phyloP scores from a whole-genome alignment of 2,329 filamentous ascomycete species.

The Ciborinia camelliae region DNA sequence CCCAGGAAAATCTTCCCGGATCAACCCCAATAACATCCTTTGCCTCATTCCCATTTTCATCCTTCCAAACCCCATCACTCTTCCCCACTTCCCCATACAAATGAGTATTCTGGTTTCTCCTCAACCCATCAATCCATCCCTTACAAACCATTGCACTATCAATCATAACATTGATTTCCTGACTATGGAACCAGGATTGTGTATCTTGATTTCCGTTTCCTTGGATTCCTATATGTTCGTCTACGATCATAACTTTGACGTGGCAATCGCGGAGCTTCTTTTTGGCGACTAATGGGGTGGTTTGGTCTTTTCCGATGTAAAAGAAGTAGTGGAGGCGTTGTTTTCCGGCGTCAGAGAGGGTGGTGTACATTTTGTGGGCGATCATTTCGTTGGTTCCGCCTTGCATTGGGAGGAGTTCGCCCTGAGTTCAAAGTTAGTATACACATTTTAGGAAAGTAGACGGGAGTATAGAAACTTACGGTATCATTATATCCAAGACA shows the following conservation, averaged over 20 bases:
- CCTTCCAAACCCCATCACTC: constrained; percentile 61
- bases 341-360: constrained; percentile 49
- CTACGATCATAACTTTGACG: constrained; percentile 73
- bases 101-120: constrained; percentile 65
- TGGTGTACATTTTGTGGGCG: constrained; percentile 55
- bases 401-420: constrained; percentile 71
- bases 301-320: constrained; percentile 74
- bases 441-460: fast-evolving
- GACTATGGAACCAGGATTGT: constrained; percentile 73
- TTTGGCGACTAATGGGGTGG: constrained; percentile 60
- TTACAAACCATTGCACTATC: constrained; percentile 60
- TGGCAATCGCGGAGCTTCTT: constrained; percentile 68
- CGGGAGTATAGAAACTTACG: constrained; percentile 37
- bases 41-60: constrained; percentile 46
- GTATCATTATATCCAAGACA: constrained; percentile 78
- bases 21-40: constrained; percentile 51
- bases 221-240: constrained; percentile 65
- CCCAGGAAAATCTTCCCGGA: constrained; percentile 55
- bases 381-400: constrained; percentile 74
- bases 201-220: constrained; percentile 80
- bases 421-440: constrained; percentile 39
- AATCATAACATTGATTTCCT: constrained; percentile 74
- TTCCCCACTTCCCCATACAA: constrained; percentile 51
- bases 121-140: constrained; percentile 59
- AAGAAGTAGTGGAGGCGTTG: constrained; percentile 58